phyloP scores from a whole-genome alignment of 257 asterid species.

The Phtheirospermum japonicum region DNA sequence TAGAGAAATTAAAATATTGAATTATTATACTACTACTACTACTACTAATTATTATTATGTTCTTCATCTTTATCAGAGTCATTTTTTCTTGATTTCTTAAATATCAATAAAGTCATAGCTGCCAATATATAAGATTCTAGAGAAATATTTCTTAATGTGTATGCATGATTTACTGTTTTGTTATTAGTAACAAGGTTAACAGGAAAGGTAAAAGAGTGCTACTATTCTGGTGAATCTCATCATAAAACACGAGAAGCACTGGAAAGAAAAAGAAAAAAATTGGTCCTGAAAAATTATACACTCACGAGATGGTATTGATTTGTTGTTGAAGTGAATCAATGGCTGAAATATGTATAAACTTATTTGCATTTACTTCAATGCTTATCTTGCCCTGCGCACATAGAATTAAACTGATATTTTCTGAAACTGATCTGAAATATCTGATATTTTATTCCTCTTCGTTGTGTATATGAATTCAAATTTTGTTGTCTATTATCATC shows the following conservation, averaged over 20 bases:
- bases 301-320: background rate
- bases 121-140: background rate
- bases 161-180: conserved; percentile 1
- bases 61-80: conserved; percentile 11
- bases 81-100: conserved; percentile 4
- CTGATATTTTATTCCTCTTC: background rate
- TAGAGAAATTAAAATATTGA: conserved; percentile 7
- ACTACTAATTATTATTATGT: too few relatives aligned
- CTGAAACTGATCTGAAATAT: conserved; percentile 14
- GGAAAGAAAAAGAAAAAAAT: background rate
- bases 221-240: background rate
- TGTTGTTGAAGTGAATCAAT: conserved; percentile 2
- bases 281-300: background rate
- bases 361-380: background rate
- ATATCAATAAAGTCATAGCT: background rate
- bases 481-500: background rate
- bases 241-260: background rate
- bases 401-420: conserved; percentile 7
- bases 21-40: too few relatives aligned
- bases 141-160: background rate
- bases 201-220: background rate
- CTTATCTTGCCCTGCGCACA: background rate
- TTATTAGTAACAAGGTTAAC: background rate
- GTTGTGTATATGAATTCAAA: background rate
- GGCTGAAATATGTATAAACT: background rate